Conservation (phyloP, 306 rosid genomes). For the Trifolium subterraneum region DNA sequence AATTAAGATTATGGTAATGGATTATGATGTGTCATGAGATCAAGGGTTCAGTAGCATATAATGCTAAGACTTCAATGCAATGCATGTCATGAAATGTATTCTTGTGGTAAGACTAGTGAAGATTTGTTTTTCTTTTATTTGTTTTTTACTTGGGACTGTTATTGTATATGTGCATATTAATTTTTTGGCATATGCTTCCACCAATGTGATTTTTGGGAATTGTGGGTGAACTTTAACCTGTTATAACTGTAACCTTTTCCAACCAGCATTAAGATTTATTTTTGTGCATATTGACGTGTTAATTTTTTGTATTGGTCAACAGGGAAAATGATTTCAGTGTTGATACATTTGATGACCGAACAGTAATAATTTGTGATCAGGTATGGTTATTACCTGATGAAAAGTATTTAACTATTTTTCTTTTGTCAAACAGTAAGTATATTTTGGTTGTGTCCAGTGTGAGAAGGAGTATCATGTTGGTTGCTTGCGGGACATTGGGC, state of each 20-base stretch:
- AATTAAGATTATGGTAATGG: slow-evolving; percentile 31
- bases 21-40: neutral
- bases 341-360: slow-evolving; percentile 86
- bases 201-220: neutral
- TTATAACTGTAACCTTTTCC: neutral
- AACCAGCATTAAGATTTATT: slow-evolving; percentile 30
- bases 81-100: slow-evolving; percentile 17
- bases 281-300: neutral
- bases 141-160: slow-evolving; percentile 6
- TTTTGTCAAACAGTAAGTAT: slow-evolving; percentile 26
- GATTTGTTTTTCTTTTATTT: neutral
- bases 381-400: slow-evolving; percentile 54
- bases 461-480: slow-evolving; percentile 99
- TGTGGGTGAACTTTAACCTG: slow-evolving; percentile 16
- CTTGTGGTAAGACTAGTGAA: slow-evolving; percentile 14
- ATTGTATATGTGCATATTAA: neutral
- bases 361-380: slow-evolving; percentile 95
- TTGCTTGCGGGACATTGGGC: slow-evolving; percentile 81
- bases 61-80: slow-evolving; percentile 28
- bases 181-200: neutral
- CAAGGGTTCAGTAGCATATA: slow-evolving; percentile 33
- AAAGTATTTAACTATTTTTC: slow-evolving; percentile 4
- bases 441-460: slow-evolving; percentile 64
- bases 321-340: slow-evolving; percentile 94
- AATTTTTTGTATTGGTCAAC: slow-evolving; percentile 33